A percentile compares a stretch with the other conserved stretches of the same genome.
phyloP scores from a whole-genome alignment of 2,329 filamentous ascomycete genomes.

The Epichloe sp. region DNA sequence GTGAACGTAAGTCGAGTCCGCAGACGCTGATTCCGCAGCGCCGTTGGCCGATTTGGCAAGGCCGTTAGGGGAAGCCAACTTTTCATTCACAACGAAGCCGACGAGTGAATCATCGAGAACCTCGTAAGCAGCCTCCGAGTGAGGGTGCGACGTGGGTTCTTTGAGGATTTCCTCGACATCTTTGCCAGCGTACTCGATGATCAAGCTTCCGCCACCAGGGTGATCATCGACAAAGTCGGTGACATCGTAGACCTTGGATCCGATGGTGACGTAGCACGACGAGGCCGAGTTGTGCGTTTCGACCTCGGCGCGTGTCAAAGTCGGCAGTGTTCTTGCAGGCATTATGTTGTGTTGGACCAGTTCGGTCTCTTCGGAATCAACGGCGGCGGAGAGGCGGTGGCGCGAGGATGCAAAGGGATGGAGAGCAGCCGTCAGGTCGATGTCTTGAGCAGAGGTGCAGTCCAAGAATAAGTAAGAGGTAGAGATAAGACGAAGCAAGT shows the following conservation, averaged over 20 bases:
- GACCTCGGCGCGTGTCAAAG: constrained; percentile 69
- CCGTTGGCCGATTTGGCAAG: constrained; percentile 17
- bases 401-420: background rate
- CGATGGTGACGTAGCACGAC: constrained; percentile 88
- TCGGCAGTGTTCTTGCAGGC: constrained; percentile 72
- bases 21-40: constrained; percentile 10
- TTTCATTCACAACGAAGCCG: constrained; percentile 59
- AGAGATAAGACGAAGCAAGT: background rate
- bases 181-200: constrained; percentile 80
- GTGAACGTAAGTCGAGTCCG: constrained; percentile 27
- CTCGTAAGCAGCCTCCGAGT: constrained; percentile 91
- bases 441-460: background rate
- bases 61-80: constrained; percentile 23
- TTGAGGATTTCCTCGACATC: constrained; percentile 74
- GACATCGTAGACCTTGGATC: constrained; percentile 85
- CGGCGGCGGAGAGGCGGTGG: background rate
- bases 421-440: background rate
- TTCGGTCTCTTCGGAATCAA: background rate
- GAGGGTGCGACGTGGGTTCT: constrained; percentile 69
- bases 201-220: constrained; percentile 77
- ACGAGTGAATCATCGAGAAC: constrained; percentile 78
- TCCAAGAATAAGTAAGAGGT: background rate
- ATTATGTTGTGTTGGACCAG: constrained; percentile 31
- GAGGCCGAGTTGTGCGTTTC: constrained; percentile 63
- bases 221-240: constrained; percentile 85